These are phyloP conservation scores for Ashbya aceris DNA, from an alignment of 1,139 yeast species.

Conservation along the genomic window DNA sequence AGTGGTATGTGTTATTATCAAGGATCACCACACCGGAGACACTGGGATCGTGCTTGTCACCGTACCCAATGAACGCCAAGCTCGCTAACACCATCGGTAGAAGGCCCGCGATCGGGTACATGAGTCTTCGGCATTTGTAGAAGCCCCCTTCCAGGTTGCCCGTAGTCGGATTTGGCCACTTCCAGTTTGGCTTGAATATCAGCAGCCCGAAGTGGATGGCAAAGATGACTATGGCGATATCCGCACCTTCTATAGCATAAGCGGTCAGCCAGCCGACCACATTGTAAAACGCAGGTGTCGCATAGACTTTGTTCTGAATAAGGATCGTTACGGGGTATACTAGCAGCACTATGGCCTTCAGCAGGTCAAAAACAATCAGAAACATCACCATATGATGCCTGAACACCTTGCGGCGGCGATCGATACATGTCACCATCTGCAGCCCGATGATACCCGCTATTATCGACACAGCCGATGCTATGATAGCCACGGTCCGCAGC, in stretches of 20 bases:
- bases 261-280: conserved; percentile 83
- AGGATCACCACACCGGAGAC: conserved; percentile 14
- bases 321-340: conserved; percentile 54
- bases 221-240: conserved; percentile 70
- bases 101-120: conserved; percentile 50
- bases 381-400: conserved; percentile 66
- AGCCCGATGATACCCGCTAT: conserved; percentile 45
- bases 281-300: conserved; percentile 50
- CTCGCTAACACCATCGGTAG: conserved; percentile 65
- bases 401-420: conserved; percentile 51
- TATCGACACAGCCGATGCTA: conserved; percentile 51
- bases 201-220: conserved; percentile 76
- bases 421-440: conserved; percentile 50
- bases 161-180: conserved; percentile 35
- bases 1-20: conserved; percentile 20
- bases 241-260: conserved; percentile 78
- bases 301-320: conserved; percentile 40
- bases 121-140: conserved; percentile 46
- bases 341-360: conserved; percentile 62
- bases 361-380: conserved; percentile 58
- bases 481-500: conserved; percentile 45
- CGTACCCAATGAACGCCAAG: conserved; percentile 51
- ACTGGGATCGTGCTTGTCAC: conserved; percentile 12
- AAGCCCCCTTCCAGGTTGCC: conserved; percentile 65
- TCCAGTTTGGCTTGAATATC: conserved; percentile 55